Evolutionary conservation across 306 rosid species (phyloP).

Genomic region (Cicer cuneatum): DNA sequence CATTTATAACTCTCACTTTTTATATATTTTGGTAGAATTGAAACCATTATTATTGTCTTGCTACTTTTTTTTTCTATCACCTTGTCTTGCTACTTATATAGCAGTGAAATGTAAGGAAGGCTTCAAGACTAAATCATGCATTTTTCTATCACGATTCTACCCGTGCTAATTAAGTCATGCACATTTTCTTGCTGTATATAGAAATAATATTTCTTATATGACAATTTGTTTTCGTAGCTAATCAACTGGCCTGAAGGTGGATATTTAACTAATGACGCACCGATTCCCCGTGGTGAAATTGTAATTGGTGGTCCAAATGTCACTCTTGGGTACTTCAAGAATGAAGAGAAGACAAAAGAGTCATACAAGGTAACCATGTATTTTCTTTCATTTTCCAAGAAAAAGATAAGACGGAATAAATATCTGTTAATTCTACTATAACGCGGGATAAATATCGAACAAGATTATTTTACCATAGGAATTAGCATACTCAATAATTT

Average conservation of each 20-base stretch:
- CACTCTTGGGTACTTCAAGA: constrained; percentile 92
- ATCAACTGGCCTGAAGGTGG: constrained; percentile 97
- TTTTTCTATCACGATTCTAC: background rate
- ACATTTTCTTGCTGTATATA: background rate
- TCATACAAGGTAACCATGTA: constrained; percentile 76
- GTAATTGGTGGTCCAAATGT: constrained; percentile 95
- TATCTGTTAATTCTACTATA: too few relatives aligned
- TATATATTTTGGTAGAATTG: too few relatives aligned
- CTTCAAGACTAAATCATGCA: constrained; percentile 17
- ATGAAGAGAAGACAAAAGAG: constrained; percentile 85
- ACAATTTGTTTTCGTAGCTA: constrained; percentile 58
- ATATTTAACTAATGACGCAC: constrained; percentile 68
- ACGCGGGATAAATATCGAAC: background rate
- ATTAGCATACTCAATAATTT: background rate
- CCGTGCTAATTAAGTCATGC: background rate
- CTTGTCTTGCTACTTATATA: background rate
- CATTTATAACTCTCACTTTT: background rate
- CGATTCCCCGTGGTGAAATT: constrained; percentile 95
- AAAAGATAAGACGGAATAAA: background rate
- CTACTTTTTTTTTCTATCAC: too few relatives aligned
- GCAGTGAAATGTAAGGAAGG: background rate
- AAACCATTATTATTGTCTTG: too few relatives aligned
- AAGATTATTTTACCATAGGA: background rate
- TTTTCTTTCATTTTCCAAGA: background rate
- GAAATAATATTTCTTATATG: constrained; percentile 22